Evolutionary conservation across 805 yeast species (phyloP).

Genomic region (Cyberlindnera xishuangbannaensis): DNA sequence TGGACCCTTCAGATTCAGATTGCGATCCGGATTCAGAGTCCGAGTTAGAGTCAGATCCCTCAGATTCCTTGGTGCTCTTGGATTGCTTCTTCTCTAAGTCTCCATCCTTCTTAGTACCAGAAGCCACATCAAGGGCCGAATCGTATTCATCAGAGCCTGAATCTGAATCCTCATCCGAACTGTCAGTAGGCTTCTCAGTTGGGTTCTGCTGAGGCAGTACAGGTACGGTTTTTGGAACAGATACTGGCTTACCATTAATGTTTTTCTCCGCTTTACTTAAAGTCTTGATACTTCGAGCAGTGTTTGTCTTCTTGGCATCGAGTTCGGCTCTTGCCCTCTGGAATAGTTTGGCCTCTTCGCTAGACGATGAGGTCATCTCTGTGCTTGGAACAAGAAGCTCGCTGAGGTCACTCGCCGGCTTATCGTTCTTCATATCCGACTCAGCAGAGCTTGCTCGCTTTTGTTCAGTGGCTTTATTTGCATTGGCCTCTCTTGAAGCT

Average conservation of each 20-base stretch:
- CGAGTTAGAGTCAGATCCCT: conserved; percentile 34
- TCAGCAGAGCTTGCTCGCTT: not conserved
- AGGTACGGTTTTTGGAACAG: not conserved
- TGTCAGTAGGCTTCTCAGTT: conserved; percentile 15
- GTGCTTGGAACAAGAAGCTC: conserved; percentile 7
- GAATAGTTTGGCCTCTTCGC: conserved; percentile 5
- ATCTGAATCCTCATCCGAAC: conserved; percentile 5
- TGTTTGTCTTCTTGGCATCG: conserved; percentile 8
- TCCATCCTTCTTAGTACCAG: too few relatives aligned
- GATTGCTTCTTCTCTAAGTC: too few relatives aligned
- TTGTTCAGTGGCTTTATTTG: not conserved
- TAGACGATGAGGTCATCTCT: conserved; percentile 2
- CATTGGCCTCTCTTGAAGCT: conserved; percentile 3
- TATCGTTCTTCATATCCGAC: not conserved
- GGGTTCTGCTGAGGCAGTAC: too few relatives aligned
- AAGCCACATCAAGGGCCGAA: conserved; percentile 4
- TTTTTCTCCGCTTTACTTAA: conserved; percentile 3
- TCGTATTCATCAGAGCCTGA: conserved; percentile 3
- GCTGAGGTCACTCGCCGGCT: not conserved
- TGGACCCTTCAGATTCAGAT: conserved; percentile 18
- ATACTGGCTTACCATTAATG: conserved; percentile 1
- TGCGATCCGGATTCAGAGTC: conserved; percentile 31
- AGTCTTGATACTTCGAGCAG: conserved; percentile 1
- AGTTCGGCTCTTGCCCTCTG: conserved; percentile 13
- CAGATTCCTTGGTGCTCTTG: too few relatives aligned